Conservation (phyloP, 768 basidiomycete species). For the Rhodotorula diobovata region DNA sequence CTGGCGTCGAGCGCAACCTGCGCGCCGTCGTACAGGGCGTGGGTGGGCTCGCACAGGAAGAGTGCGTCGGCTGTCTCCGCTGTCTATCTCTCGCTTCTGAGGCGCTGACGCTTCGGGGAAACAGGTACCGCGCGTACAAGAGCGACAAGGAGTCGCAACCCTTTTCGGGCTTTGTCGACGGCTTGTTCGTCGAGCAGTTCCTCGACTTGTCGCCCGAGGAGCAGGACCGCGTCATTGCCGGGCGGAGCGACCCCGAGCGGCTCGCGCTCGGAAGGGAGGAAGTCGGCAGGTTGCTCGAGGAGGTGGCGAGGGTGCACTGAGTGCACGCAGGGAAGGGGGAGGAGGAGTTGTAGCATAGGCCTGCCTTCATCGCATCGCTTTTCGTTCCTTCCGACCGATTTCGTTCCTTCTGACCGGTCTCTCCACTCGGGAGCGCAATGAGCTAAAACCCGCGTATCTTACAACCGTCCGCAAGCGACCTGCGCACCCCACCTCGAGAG, state of each 20-base stretch:
- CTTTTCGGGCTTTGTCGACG: conserved; percentile 77
- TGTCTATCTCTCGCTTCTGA: background rate
- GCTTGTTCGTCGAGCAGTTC: conserved; percentile 73
- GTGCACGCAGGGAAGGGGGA: too few relatives aligned
- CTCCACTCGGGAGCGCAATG: background rate
- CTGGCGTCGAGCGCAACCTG: conserved; percentile 71
- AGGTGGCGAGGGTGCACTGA: conserved; percentile 52
- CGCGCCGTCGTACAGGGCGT: conserved; percentile 54
- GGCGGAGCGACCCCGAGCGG: conserved; percentile 59
- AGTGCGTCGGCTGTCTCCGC: conserved; percentile 50
- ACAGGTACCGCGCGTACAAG: conserved; percentile 61
- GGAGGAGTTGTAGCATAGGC: background rate
- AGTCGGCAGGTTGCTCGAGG: conserved; percentile 51
- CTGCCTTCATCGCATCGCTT: background rate
- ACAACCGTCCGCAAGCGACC: background rate
- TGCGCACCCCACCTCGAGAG: too few relatives aligned
- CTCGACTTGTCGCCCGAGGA: conserved; percentile 51
- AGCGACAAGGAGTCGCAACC: conserved; percentile 54
- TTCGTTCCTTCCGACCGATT: background rate
- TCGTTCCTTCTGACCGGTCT: background rate
- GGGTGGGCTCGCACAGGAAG: conserved; percentile 60
- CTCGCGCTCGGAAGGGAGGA: conserved; percentile 54
- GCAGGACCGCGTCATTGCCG: conserved; percentile 57
- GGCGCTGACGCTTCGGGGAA: too few relatives aligned
- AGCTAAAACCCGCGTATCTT: background rate